phyloP scores from a whole-genome alignment of 2,329 filamentous ascomycete genomes.

The Tolypocladium pustulatum region DNA sequence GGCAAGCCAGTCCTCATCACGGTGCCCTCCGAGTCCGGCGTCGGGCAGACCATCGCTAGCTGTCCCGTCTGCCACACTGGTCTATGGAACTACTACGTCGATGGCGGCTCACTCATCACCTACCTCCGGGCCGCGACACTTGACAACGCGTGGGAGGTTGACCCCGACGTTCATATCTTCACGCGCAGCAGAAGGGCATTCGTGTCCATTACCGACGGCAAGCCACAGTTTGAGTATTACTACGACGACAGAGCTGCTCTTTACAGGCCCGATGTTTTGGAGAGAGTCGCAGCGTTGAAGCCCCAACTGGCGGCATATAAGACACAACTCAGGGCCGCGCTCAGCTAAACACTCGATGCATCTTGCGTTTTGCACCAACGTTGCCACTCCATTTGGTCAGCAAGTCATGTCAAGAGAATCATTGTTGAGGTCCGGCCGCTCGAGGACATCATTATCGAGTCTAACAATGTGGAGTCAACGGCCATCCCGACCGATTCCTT shows the following conservation, averaged over 20 bases:
- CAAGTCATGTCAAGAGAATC: background rate
- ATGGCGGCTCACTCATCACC: constrained; percentile 16
- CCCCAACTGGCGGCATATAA: constrained; percentile 9
- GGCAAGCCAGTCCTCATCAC: constrained; percentile 11
- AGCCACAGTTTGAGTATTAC: constrained; percentile 24
- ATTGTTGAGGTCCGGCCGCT: background rate
- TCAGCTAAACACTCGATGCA: background rate
- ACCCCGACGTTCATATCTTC: constrained; percentile 36
- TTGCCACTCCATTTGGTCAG: too few relatives aligned
- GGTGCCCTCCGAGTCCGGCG: constrained; percentile 28
- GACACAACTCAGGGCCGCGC: constrained; percentile 6
- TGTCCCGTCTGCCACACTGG: constrained; percentile 31
- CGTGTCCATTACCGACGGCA: constrained; percentile 23
- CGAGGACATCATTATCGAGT: background rate
- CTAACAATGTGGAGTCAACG: background rate
- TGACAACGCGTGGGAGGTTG: constrained; percentile 24
- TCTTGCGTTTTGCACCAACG: background rate
- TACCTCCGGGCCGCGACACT: constrained; percentile 35
- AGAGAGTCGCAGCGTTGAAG: constrained; percentile 16
- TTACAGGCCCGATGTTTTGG: constrained; percentile 21
- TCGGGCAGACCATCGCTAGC: constrained; percentile 27
- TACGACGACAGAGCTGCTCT: constrained; percentile 20
- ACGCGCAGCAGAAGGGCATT: constrained; percentile 26
- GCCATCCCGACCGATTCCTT: background rate
- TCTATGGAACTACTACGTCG: constrained; percentile 31